Base-by-base conservation (phyloP, 306 rosid genomes). In the Quercus agrifolia region DNA sequence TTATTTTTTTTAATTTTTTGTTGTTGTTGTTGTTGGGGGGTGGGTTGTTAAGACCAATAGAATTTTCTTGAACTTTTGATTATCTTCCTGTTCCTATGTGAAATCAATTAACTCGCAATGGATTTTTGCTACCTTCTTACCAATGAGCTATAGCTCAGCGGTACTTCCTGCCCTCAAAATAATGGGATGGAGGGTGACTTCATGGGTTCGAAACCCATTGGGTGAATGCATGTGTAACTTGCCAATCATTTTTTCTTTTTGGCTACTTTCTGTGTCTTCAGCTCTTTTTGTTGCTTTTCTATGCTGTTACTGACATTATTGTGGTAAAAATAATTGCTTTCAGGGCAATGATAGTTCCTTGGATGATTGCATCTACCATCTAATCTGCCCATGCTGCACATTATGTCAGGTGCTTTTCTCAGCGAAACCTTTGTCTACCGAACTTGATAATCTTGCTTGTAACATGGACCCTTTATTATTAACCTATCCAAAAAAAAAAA, bases 341-440 rank as follows among this genome's bases (percentile, higher is more conserved):
- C 86, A 89, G 92, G 92, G 87, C n/a, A 83, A 82, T 70, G 92
- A 86, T 70, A 86, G 69, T 81, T 80, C 79, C 57, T 46, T 86
- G 78, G 92, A 89, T 35, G 89, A 89, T 59, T 89, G 92, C 84
- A 63, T 87, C 78, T 85, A 80, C 83, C 92, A 89, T 82, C 87
- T 84, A 44, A 68, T 86, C 77, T 89, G 90, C 80, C 89, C 92
- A 28, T 86, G 92, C 83, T 85, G 92, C 77, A 71, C 90, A 14
- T 63, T 89, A 76, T 86, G 83, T 78, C 92, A 89, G 90, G 92
- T 88, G 6, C 12, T 25, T 59, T 49, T 46, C 77, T 23, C 71
- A 57, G 14, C 19, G 19, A 15, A 70, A 69, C 51, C 72, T 73
- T 25, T 28, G n/a, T 58, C 69, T 62, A 13, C 70, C 15, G 3